Percentiles rank a stretch among this genome's conserved stretches.
These are phyloP conservation scores for Musa troglodytarum DNA, from an alignment of 176 grass and related monocot species.

Conservation along the genomic window DNA sequence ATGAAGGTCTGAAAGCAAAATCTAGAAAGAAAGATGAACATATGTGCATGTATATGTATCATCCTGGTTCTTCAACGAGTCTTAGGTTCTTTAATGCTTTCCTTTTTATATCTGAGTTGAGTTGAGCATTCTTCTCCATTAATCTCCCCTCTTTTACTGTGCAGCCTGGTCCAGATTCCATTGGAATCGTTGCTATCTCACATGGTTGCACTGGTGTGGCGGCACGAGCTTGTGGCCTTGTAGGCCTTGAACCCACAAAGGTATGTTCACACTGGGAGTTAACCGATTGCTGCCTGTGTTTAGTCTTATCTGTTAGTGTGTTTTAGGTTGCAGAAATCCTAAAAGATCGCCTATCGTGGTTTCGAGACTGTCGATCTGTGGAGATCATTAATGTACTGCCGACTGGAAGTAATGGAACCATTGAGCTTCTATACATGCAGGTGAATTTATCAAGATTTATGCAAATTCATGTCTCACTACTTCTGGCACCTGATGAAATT, in stretches of 20 bases:
- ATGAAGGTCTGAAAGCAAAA: too few relatives aligned
- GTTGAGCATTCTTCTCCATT: not conserved
- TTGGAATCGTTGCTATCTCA: conserved; percentile 99
- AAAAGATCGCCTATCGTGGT: conserved; percentile 77
- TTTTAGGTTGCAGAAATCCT: conserved; percentile 78
- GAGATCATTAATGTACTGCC: conserved; percentile 65
- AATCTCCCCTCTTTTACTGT: not conserved
- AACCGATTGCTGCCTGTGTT: too few relatives aligned
- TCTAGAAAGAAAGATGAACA: not conserved
- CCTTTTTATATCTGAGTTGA: not conserved
- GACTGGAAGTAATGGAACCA: conserved; percentile 59
- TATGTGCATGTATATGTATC: not conserved
- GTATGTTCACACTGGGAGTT: conserved; percentile 22
- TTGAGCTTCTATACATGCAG: conserved; percentile 98
- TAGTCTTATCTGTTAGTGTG: not conserved
- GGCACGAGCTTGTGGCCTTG: conserved; percentile 92
- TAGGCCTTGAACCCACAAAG: conserved; percentile 86
- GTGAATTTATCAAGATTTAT: conserved; percentile 11
- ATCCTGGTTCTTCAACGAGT: not conserved
- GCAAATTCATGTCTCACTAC: not conserved
- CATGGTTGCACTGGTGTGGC: conserved; percentile 82
- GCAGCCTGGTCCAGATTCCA: conserved; percentile 99
- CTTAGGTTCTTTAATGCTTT: not conserved
- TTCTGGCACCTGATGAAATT: not conserved
- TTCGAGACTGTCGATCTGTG: conserved; percentile 70